Base-by-base conservation (phyloP, 140 eudicot genomes). In the Cichorium intybus region DNA sequence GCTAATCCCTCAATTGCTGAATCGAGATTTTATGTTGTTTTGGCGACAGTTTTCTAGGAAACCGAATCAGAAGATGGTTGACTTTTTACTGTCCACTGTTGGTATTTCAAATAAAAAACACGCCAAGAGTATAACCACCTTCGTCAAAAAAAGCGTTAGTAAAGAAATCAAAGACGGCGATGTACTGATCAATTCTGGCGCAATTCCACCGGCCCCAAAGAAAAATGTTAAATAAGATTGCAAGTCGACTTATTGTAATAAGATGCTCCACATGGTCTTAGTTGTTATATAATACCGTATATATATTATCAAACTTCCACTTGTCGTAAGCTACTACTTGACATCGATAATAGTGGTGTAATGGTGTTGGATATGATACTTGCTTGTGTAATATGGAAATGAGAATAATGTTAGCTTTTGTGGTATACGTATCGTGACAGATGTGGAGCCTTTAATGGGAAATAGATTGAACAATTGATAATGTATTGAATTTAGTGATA, bases 51-150 rank as follows among this genome's bases (percentile, higher is more conserved):
- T 91, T 56, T 83, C 59, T 51, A 87, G 96, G 43, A 80, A 87
- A 68, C 85, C 97, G 6, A 83, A 80, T 71, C 74, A 82, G 55
- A 87, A 79, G 63, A 91, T 91, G 97, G 96, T 91, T 49, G 97
- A 91, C 76, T 91, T 58, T 67, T 48, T 91, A 37, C 92, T 70
- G 14, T 80, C 84, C 26, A 82, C 95, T 24, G 97, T 91, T 35
- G 97, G 97, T 29, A 91, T 91, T 50, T 75, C 80, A 60, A 95
- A 91, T 73, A 82, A 72, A 62, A 87, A 79, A 72, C 97, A 91
- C 65, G 97, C 97, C 10, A 91, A 87, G 77, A 91, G 96, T 64
- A 91, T 91, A 58, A 82, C 97, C 3, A 79, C 92, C 0, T 91
- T 69, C 58, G 85, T 91, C 53, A 87, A 79, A 70, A 80, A 87